A percentile compares a stretch with the other conserved stretches of the same genome.
Conservation (phyloP, 352 stramenopile genomes). For the Peronospora destructor region DNA sequence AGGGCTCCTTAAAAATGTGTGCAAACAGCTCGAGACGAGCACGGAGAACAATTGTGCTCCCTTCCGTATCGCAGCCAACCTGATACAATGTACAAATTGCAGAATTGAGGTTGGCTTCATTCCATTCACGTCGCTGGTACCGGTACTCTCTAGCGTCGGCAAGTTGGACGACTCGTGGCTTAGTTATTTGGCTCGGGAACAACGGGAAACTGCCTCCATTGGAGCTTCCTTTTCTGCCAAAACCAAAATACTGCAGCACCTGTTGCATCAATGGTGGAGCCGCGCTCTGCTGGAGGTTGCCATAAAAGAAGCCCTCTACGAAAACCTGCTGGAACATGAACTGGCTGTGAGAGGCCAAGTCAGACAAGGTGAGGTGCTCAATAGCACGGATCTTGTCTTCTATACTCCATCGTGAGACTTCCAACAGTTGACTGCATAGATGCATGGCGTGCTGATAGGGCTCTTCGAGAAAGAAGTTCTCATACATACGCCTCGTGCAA, state of each 20-base stretch:
- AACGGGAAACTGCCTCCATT: constrained; percentile 32
- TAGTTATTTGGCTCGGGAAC: constrained; percentile 38
- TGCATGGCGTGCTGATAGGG: constrained; percentile 90
- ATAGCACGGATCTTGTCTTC: constrained; percentile 82
- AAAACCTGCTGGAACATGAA: constrained; percentile 65
- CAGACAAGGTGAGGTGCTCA: constrained; percentile 40
- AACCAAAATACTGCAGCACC: constrained; percentile 38
- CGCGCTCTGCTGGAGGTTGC: constrained; percentile 43
- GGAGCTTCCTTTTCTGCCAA: constrained; percentile 14
- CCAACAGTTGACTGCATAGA: constrained; percentile 61
- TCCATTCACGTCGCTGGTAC: constrained; percentile 52
- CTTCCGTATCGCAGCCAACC: constrained; percentile 42
- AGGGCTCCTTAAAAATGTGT: constrained; percentile 86
- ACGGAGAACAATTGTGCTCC: constrained; percentile 34
- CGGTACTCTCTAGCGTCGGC: constrained; percentile 40
- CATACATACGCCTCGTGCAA: constrained; percentile 75
- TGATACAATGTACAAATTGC: constrained; percentile 71
- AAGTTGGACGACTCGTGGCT: constrained; percentile 56
- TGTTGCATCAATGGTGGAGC: constrained; percentile 34
- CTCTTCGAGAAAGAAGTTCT: constrained; percentile 86
- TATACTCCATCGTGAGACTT: constrained; percentile 71
- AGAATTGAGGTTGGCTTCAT: constrained; percentile 70
- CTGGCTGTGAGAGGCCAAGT: constrained; percentile 48
- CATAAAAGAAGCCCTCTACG: constrained; percentile 64
- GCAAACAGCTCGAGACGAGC: constrained; percentile 71